Percentiles rank a stretch among this genome's conserved stretches.
These are phyloP conservation scores for Schizochytrium sp. DNA, from an alignment of 108 stramenopile genomes.

Conservation along the genomic window DNA sequence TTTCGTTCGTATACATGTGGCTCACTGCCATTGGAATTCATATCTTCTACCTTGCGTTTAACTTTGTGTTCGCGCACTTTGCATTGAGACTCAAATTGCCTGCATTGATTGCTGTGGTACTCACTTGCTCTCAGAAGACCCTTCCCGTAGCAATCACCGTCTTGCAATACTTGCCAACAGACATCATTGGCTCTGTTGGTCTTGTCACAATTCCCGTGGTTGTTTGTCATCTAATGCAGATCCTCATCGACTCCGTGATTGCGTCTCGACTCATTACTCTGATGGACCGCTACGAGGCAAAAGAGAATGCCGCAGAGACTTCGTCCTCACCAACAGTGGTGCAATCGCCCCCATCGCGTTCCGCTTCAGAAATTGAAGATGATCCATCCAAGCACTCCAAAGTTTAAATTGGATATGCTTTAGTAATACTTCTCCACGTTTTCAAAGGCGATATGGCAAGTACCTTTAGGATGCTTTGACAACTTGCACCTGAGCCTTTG, in stretches of 20 bases:
- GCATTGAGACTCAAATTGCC: not conserved
- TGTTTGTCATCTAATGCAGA: slow-evolving; percentile 60
- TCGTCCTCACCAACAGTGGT: too few species aligned
- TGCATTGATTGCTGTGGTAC: slow-evolving; percentile 19
- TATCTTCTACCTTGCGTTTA: slow-evolving; percentile 29
- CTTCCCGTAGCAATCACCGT: slow-evolving; percentile 58
- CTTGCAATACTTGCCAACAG: not conserved
- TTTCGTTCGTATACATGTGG: not conserved
- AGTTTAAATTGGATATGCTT: too few species aligned
- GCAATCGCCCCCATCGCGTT: too few species aligned
- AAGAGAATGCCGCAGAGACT: too few species aligned
- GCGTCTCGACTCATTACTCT: slow-evolving; percentile 7
- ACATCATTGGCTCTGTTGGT: not conserved
- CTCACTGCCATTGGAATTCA: slow-evolving; percentile 7
- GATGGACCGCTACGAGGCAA: too few species aligned
- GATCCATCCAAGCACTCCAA: too few species aligned
- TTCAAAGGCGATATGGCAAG: too few species aligned
- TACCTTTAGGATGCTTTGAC: too few species aligned
- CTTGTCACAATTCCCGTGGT: slow-evolving; percentile 59
- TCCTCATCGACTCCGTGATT: slow-evolving; percentile 62
- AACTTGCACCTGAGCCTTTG: too few species aligned
- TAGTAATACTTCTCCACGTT: too few species aligned
- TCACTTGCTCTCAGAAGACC: slow-evolving; percentile 63
- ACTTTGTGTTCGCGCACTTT: not conserved
- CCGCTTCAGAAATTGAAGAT: too few species aligned